These are phyloP conservation scores for Colletotrichum cordylinicola DNA, from an alignment of 2,329 filamentous ascomycete species.

Conservation along the genomic window DNA sequence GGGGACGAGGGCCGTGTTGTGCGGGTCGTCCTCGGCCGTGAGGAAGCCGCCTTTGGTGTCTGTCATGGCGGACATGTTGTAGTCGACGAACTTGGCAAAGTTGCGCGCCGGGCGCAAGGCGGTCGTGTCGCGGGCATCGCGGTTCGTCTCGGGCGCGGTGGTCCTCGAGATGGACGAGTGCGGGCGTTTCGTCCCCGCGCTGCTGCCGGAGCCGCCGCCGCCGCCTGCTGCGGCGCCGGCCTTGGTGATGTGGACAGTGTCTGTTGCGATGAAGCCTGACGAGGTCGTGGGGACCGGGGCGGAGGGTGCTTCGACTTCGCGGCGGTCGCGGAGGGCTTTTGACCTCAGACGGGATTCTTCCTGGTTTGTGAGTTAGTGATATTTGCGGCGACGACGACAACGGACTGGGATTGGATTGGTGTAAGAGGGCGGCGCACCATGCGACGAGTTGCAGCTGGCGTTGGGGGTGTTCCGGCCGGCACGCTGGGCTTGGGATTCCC, in stretches of 20 bases:
- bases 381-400: neutral
- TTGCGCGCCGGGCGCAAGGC: conserved; percentile 80
- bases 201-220: conserved; percentile 25
- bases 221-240: conserved; percentile 46
- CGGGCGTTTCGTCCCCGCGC: conserved; percentile 63
- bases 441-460: conserved; percentile 59
- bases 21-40: conserved; percentile 88
- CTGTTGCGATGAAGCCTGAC: conserved; percentile 75
- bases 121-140: conserved; percentile 67
- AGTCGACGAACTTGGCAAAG: conserved; percentile 94
- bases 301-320: conserved; percentile 63
- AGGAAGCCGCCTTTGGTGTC: conserved; percentile 97
- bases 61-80: conserved; percentile 97
- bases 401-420: neutral
- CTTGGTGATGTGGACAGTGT: conserved; percentile 62
- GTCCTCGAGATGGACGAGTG: conserved; percentile 64
- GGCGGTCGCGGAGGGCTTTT: conserved; percentile 82
- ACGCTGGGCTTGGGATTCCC: conserved; percentile 31
- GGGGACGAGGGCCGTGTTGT: conserved; percentile 74
- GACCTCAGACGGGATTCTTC: conserved; percentile 88
- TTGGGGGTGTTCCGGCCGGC: conserved; percentile 50
- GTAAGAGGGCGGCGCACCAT: conserved; percentile 50
- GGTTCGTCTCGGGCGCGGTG: conserved; percentile 60
- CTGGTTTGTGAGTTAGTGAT: conserved; percentile 45
- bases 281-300: conserved; percentile 55